Evolutionary conservation across 805 yeast species (phyloP), one percentile per base, ranked within the genome.

Genomic region (Hanseniaspora occidentalis): DNA sequence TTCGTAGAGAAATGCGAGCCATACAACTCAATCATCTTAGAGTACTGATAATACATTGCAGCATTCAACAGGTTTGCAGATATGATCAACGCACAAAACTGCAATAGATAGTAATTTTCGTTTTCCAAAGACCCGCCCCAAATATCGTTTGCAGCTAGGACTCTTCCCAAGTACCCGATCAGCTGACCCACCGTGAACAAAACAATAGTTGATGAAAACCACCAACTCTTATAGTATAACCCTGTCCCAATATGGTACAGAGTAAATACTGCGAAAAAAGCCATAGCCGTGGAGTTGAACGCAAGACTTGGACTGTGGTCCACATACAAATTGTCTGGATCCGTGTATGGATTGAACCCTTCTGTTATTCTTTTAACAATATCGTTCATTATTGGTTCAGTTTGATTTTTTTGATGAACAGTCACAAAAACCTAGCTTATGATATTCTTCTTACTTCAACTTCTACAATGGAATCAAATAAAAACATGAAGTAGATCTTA

Each of bases 61-160:
- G 82, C 95, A 83, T 83, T 80, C 35, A 82, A 64, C 56, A 85
- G 80, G 17, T 84, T 84, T 0, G 95, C 95, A 0, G 84, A 89
- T 37, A 85, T 58, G 0, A 89, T 83, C 42, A 84, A 61, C 50
- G 78, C 67, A 41, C 77, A 70, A 46, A 79, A 70, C 56, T 85
- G 94, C 50, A 77, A 59, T 34, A 80, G 52, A 51, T 67, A 85
- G 22, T 66, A 61, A 38, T 67, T 56, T 31, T 59, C 46, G 27
- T 60, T 51, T 33, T 40, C 36, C 16, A 40, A 36, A 23, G 40
- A 31, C n/a, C 31, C 10, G 3, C 37, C 37, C 13, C 46, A 29
- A 2, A 57, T 53, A 46, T 70, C 53, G 35, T 53, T 47, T 16
- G 69, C 65, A 2, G 78, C 66, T 41, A 70, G 47, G 1, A 69